Evolutionary conservation across 129 eudicot species (phyloP).

Genomic region (Ambrosia artemisiifolia): DNA sequence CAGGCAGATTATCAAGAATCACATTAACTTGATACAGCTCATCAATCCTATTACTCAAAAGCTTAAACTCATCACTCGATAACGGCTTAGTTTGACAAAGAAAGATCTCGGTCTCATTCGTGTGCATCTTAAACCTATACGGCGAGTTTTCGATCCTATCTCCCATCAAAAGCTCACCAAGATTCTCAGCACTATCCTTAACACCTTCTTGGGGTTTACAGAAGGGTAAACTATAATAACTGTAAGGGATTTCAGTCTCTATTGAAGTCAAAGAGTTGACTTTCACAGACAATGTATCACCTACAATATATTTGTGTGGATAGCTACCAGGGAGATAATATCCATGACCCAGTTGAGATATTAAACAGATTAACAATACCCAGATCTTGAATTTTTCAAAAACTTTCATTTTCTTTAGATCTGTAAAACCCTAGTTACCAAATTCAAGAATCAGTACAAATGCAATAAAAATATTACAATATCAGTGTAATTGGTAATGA

Average conservation of each 20-base stretch:
- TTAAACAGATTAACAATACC: neutral
- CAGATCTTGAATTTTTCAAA: neutral
- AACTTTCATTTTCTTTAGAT: neutral
- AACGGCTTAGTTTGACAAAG: neutral
- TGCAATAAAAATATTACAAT: neutral
- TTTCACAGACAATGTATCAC: neutral
- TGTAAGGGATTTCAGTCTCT: neutral
- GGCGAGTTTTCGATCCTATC: neutral
- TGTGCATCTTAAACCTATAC: neutral
- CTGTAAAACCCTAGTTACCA: neutral
- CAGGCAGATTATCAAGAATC: neutral
- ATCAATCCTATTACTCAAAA: neutral
- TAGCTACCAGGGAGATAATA: constrained; percentile 2
- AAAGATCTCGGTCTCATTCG: neutral
- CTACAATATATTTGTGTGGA: neutral
- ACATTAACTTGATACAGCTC: neutral
- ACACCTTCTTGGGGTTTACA: constrained; percentile 6
- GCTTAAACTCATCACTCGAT: neutral
- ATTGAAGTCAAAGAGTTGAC: constrained; percentile 9
- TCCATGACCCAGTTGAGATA: neutral
- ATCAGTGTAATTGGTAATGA: neutral
- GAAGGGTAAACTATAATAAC: neutral
- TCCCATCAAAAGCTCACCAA: constrained; percentile 8
- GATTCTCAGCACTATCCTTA: constrained; percentile 1
- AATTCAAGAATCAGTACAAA: neutral